Conservation (phyloP, 768 basidiomycete genomes). For the Coprinopsis marcescibilis region DNA sequence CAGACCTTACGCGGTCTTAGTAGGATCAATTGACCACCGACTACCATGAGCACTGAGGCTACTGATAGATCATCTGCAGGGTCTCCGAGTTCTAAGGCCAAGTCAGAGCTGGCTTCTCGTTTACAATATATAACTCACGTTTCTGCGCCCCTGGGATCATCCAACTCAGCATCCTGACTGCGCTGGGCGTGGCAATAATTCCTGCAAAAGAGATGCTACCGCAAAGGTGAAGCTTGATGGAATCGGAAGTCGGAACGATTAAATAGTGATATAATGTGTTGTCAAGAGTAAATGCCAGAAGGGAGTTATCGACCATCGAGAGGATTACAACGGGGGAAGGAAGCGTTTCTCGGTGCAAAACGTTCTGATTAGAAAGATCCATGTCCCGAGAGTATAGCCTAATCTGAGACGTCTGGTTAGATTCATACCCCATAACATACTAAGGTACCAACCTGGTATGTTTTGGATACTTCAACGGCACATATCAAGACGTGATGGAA, state of each 20-base stretch:
- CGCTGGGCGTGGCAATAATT: constrained; percentile 75
- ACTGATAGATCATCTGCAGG: constrained; percentile 88
- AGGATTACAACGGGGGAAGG: constrained; percentile 77
- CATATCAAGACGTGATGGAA: constrained; percentile 93
- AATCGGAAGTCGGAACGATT: constrained; percentile 76
- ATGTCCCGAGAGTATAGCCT: constrained; percentile 91
- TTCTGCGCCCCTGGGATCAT: constrained; percentile 93
- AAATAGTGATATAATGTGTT: constrained; percentile 92
- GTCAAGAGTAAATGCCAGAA: constrained; percentile 90
- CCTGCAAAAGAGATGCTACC: constrained; percentile 94
- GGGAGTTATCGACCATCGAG: constrained; percentile 90
- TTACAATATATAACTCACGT: constrained; percentile 45
- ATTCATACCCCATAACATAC: constrained; percentile 6
- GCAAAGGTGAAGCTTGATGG: constrained; percentile 83
- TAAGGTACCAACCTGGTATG: constrained; percentile 56
- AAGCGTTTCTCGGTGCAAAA: constrained; percentile 76
- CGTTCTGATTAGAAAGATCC: constrained; percentile 76
- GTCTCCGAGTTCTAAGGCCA: constrained; percentile 78
- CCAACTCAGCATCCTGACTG: constrained; percentile 93
- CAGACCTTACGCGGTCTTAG: constrained; percentile 86
- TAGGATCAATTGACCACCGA: constrained; percentile 85
- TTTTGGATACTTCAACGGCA: constrained; percentile 77
- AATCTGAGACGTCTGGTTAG: constrained; percentile 43
- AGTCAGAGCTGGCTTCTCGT: constrained; percentile 11
- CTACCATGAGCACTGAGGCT: constrained; percentile 93